These are phyloP conservation scores for Starmerella scarabaei DNA, from an alignment of 805 yeast species.

Conservation along the genomic window DNA sequence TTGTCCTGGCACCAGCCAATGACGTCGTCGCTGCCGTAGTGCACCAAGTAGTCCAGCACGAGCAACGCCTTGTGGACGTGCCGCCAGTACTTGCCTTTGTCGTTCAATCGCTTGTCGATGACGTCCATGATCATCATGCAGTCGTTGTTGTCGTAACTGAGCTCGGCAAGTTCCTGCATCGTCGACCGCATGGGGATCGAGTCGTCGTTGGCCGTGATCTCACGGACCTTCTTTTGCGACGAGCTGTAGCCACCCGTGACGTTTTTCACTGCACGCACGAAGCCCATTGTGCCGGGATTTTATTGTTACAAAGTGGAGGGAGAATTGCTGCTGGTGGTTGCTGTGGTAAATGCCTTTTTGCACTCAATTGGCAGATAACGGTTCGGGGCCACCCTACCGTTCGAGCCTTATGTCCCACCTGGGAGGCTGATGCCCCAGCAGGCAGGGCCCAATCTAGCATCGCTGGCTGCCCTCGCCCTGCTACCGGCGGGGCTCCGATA, in stretches of 20 bases:
- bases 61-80: constrained; percentile 87
- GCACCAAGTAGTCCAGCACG: constrained; percentile 74
- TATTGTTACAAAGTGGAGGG: too few species aligned
- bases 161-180: constrained; percentile 70
- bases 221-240: constrained; percentile 77
- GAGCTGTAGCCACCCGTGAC: constrained; percentile 80
- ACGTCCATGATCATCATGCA: constrained; percentile 87
- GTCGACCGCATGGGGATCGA: constrained; percentile 69
- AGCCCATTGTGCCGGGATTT: constrained; percentile 61
- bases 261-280: constrained; percentile 76
- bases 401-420: too few species aligned
- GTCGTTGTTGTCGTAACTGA: constrained; percentile 58
- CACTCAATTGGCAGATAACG: too few species aligned
- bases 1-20: constrained; percentile 88
- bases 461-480: too few species aligned
- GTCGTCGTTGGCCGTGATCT: constrained; percentile 77
- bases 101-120: constrained; percentile 81
- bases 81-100: constrained; percentile 94
- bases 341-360: too few species aligned
- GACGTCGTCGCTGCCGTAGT: constrained; percentile 76
- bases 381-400: too few species aligned
- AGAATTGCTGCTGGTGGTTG: too few species aligned
- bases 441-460: too few species aligned
- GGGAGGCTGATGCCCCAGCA: too few species aligned
- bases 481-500: too few species aligned